These are phyloP conservation scores for Paecilomyces sp. DNA, from an alignment of 2,329 filamentous ascomycete species.

Conservation along the genomic window DNA sequence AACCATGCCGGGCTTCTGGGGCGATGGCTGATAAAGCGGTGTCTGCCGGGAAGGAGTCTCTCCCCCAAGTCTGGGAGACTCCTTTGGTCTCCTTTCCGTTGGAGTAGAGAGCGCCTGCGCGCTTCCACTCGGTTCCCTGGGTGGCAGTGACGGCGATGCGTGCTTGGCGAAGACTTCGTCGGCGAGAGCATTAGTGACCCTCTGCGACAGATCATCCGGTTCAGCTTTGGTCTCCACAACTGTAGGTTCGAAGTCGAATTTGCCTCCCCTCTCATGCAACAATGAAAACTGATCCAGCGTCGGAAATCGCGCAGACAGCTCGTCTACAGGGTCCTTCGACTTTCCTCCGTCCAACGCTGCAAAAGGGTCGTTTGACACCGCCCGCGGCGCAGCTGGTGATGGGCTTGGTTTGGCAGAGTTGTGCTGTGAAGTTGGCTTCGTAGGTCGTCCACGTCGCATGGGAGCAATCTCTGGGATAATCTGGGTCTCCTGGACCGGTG, in stretches of 20 bases:
- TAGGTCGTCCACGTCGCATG: conserved; percentile 81
- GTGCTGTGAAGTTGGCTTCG: conserved; percentile 41
- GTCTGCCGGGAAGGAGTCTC: conserved; percentile 19
- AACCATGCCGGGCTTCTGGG: conserved; percentile 49
- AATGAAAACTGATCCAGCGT: conserved; percentile 90
- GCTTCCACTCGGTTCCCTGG: conserved; percentile 17
- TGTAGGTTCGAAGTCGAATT: conserved; percentile 71
- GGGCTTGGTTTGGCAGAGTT: conserved; percentile 52
- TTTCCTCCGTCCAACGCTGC: conserved; percentile 72
- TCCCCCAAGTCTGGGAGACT: conserved; percentile 16
- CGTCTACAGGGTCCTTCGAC: conserved; percentile 54
- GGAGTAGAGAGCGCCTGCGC: conserved; percentile 19
- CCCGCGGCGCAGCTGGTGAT: conserved; percentile 67
- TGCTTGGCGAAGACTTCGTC: conserved; percentile 71
- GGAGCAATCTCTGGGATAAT: conserved; percentile 82
- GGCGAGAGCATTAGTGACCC: conserved; percentile 67
- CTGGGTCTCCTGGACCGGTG: conserved; percentile 63
- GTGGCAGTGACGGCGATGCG: conserved; percentile 18
- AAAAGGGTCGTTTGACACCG: conserved; percentile 74
- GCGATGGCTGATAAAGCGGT: conserved; percentile 34
- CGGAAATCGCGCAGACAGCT: conserved; percentile 78
- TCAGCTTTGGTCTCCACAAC: conserved; percentile 35
- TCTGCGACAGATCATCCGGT: conserved; percentile 53
- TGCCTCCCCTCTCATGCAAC: conserved; percentile 72
- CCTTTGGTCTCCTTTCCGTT: conserved; percentile 13